These are phyloP conservation scores for Aspergillus avenaceus DNA, from an alignment of 495 filamentous ascomycete genomes.

Conservation along the genomic window DNA sequence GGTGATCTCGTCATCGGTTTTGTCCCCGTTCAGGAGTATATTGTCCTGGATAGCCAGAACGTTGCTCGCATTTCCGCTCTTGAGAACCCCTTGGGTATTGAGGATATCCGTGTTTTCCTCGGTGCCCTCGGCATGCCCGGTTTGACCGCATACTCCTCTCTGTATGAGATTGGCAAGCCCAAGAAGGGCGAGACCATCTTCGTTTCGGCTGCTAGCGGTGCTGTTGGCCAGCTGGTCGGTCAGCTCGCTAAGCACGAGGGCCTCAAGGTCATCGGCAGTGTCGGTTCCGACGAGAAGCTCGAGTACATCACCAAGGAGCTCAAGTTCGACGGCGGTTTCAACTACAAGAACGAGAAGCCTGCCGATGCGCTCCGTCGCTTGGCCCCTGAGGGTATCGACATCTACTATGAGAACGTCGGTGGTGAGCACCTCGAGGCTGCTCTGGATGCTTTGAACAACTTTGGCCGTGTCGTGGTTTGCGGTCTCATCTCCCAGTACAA, in stretches of 20 bases:
- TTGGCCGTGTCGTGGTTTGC: constrained; percentile 66
- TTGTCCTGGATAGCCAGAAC: constrained; percentile 25
- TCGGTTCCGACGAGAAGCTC: constrained; percentile 64
- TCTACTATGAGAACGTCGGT: constrained; percentile 95
- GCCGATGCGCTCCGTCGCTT: constrained; percentile 66
- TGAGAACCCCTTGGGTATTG: constrained; percentile 42
- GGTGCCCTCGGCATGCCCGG: constrained; percentile 86
- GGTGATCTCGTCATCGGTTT: constrained; percentile 65
- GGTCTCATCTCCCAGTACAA: constrained; percentile 83
- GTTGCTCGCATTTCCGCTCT: constrained; percentile 29
- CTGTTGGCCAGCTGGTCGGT: constrained; percentile 80
- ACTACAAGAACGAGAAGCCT: constrained; percentile 73
- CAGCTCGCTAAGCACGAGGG: constrained; percentile 87
- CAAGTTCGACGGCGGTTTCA: constrained; percentile 67
- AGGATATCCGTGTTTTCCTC: constrained; percentile 51
- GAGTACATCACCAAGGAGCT: constrained; percentile 63
- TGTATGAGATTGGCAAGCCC: constrained; percentile 80
- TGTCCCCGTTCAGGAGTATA: constrained; percentile 61
- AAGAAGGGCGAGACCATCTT: constrained; percentile 89
- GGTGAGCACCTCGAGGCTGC: constrained; percentile 82
- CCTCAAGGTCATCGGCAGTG: constrained; percentile 75
- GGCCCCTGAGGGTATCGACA: constrained; percentile 81
- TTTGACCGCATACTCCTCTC: constrained; percentile 73
- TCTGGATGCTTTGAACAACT: constrained; percentile 62
- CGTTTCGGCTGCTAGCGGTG: constrained; percentile 75